Evolutionary conservation across 2,329 filamentous ascomycete genomes (phyloP).

Genomic region (Fusarium lateritium): DNA sequence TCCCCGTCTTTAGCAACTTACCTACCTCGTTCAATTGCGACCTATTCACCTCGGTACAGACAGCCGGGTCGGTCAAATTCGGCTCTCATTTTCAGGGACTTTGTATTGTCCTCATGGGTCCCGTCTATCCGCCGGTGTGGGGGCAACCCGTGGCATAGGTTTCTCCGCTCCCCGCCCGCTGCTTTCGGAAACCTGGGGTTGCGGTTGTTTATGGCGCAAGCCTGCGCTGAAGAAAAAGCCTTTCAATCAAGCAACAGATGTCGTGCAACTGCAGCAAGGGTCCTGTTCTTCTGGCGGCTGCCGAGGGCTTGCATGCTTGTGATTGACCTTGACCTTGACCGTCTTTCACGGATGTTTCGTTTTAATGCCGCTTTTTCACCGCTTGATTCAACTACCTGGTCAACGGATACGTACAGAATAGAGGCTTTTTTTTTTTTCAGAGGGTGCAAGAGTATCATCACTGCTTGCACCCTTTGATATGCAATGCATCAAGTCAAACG

Average conservation of each 20-base stretch:
- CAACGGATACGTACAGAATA: neutral
- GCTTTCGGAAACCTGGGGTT: slow-evolving; percentile 36
- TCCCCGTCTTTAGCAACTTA: slow-evolving; percentile 10
- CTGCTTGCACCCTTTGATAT: neutral
- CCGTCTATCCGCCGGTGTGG: neutral
- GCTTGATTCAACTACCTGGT: slow-evolving; percentile 25
- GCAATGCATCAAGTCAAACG: slow-evolving; percentile 8
- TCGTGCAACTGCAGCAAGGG: slow-evolving; percentile 31
- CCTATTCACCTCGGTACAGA: neutral
- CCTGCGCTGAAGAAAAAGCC: slow-evolving; percentile 6
- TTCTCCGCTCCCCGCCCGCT: slow-evolving; percentile 5
- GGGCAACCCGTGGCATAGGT: neutral
- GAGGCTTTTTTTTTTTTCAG: neutral
- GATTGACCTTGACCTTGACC: slow-evolving; percentile 32
- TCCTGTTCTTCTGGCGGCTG: slow-evolving; percentile 16
- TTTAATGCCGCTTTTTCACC: slow-evolving; percentile 39
- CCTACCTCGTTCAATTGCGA: slow-evolving; percentile 6
- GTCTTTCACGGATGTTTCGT: slow-evolving; percentile 28
- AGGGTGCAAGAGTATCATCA: slow-evolving; percentile 5
- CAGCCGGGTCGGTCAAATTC: slow-evolving; percentile 5
- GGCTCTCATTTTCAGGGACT: slow-evolving; percentile 1
- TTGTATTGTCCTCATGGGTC: neutral
- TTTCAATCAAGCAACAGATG: neutral
- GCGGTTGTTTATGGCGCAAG: slow-evolving; percentile 30
- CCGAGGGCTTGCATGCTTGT: slow-evolving; percentile 23